A percentile compares a stretch with the other conserved stretches of the same genome.
These are phyloP conservation scores for Penicillium sclerotiorum DNA, from an alignment of 2,329 filamentous ascomycete genomes.

Conservation along the genomic window DNA sequence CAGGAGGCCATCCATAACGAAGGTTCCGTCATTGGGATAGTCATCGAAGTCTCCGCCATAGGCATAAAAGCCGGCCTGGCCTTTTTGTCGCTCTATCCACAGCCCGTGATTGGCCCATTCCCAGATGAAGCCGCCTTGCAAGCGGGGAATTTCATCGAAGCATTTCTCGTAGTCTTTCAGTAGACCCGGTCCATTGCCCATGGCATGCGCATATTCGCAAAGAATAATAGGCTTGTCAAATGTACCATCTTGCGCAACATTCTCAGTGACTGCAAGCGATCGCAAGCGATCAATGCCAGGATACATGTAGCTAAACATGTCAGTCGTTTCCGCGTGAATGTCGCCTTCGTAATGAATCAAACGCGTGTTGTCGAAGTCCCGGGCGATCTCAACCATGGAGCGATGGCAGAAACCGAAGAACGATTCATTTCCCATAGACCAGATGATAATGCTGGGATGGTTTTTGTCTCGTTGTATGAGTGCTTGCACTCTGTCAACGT, in stretches of 20 bases:
- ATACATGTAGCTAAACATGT: conserved; percentile 72
- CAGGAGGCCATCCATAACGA: conserved; percentile 65
- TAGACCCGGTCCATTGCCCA: conserved; percentile 74
- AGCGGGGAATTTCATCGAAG: conserved; percentile 61
- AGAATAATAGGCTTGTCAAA: conserved; percentile 47
- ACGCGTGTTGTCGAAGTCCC: conserved; percentile 59
- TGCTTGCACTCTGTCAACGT: conserved; percentile 68
- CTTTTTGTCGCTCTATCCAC: conserved; percentile 45
- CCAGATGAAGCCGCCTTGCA: conserved; percentile 70
- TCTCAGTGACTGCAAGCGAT: too few species aligned
- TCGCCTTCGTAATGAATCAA: conserved; percentile 71
- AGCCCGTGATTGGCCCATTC: conserved; percentile 68
- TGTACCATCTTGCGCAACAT: conserved; percentile 51
- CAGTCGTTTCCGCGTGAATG: conserved; percentile 59
- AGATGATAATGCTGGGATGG: conserved; percentile 70
- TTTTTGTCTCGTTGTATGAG: conserved; percentile 74
- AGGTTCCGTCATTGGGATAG: conserved; percentile 61
- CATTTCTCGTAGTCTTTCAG: conserved; percentile 68
- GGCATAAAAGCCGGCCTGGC: conserved; percentile 46
- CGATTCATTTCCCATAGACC: conserved; percentile 73
- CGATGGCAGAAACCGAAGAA: conserved; percentile 71
- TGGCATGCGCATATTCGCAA: conserved; percentile 62
- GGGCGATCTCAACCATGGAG: conserved; percentile 68
- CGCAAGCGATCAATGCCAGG: conserved; percentile 48
- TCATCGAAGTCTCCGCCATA: conserved; percentile 68